Evolutionary conservation across 2,329 filamentous ascomycete genomes (phyloP).

Genomic region (Aspergillus sp.): DNA sequence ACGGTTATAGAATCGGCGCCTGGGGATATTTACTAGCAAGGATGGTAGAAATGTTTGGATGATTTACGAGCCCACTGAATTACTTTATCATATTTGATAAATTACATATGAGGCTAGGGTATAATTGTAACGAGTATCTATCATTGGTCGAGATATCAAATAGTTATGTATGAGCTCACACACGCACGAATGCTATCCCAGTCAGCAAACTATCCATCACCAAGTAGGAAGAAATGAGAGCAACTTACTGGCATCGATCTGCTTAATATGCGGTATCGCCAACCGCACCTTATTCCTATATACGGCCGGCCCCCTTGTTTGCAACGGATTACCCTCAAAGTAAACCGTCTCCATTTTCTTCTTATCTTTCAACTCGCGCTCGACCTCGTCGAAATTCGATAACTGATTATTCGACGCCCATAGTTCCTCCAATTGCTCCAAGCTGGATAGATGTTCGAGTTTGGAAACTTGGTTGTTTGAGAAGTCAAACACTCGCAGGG

Average conservation of each 20-base stretch:
- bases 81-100: no score
- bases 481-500: slow-evolving; percentile 75
- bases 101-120: not conserved
- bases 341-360: slow-evolving; percentile 80
- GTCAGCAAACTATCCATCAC: not conserved
- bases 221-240: not conserved
- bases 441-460: slow-evolving; percentile 62
- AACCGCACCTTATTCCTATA: slow-evolving; percentile 92
- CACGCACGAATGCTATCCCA: not conserved
- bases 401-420: slow-evolving; percentile 92
- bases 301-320: slow-evolving; percentile 68
- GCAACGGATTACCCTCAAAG: slow-evolving; percentile 90
- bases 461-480: slow-evolving; percentile 77
- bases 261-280: slow-evolving; percentile 76
- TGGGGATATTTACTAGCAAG: no score
- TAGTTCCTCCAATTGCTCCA: slow-evolving; percentile 73
- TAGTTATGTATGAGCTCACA: not conserved
- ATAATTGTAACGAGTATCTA: no score
- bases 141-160: no score
- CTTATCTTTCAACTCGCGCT: slow-evolving; percentile 72
- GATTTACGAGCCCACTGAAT: no score
- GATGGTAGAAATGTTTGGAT: no score
- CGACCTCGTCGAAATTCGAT: slow-evolving; percentile 69
- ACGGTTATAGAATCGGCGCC: no score
- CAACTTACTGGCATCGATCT: slow-evolving; percentile 73